Evolutionary conservation across 306 rosid genomes (phyloP), one percentile per base, ranked within the genome.

Genomic region (Dryas octopetala): DNA sequence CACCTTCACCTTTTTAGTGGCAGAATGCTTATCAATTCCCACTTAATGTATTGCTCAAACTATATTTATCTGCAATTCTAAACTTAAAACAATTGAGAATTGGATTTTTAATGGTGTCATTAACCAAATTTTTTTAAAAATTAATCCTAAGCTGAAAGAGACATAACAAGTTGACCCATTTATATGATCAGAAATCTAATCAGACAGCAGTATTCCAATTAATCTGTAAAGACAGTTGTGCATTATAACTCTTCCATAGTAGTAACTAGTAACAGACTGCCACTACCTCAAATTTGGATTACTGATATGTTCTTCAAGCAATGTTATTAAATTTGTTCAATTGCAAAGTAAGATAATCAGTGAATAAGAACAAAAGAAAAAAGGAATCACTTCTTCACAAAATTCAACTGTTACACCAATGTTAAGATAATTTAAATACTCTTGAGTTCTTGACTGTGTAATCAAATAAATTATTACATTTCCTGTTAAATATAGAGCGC

Each of bases 401-500:
- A 8, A 50, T 47, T 13, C 4, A 68, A 50, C 7, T 60, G 23
- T 14, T 9, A 17, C 43, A 19, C 10, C 47, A 49, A 55, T 40
- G 47, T 5, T 7, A 9, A 74, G 45, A 67, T 12, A 7, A 51
- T 17, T 70, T 41, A 62, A 15, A 59, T 49, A 61, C 40, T 44
- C 11, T 26, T 48, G 63, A 62, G 12, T 64, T 60, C 46, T 71
- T 32, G 17, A 17, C 32, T 19, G 47, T 45, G 15, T 40, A 41
- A 58, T 55, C 49, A 51, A 54, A 59, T 52, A 53, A 50, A 40
- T 60, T 13, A 49, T 52, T 68, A 46, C 54, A 62, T 65, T 15
- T 60, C 53, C 62, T 61, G 55, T 28, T 47, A 75, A 78, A 66
- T 55, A 79, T 61, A 68, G 76, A 66, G 45, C 58, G 52, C 50